Evolutionary conservation across 805 yeast species (phyloP).

Genomic region (Kuraishia borneana): DNA sequence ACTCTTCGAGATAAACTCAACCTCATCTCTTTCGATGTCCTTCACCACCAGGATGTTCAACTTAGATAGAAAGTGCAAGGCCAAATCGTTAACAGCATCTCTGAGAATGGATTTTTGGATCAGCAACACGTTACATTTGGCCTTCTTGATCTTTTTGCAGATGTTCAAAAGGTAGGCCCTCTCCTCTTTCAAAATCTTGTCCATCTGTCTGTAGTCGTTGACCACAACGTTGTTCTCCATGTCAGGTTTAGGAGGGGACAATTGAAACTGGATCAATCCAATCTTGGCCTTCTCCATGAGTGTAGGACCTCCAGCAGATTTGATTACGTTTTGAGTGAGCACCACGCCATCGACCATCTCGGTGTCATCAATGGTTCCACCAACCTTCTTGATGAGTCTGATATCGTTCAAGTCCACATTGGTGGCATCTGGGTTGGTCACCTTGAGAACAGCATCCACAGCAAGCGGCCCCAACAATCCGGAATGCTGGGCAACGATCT

Average conservation of each 20-base stretch:
- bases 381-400: slow-evolving; percentile 84
- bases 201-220: slow-evolving; percentile 98
- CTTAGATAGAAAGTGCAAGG: slow-evolving; percentile 89
- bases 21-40: slow-evolving; percentile 93
- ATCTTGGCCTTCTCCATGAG: slow-evolving; percentile 89
- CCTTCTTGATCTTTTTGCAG: slow-evolving; percentile 92
- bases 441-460: slow-evolving; percentile 84
- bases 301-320: slow-evolving; percentile 89
- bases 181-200: slow-evolving; percentile 94
- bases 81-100: slow-evolving; percentile 90
- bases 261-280: slow-evolving; percentile 85
- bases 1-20: slow-evolving; percentile 78
- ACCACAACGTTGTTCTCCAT: slow-evolving; percentile 97
- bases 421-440: slow-evolving; percentile 40
- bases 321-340: slow-evolving; percentile 80
- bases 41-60: slow-evolving; percentile 88
- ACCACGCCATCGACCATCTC: slow-evolving; percentile 90
- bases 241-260: slow-evolving; percentile 95
- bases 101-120: slow-evolving; percentile 89
- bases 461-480: slow-evolving; percentile 82
- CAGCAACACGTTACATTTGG: slow-evolving; percentile 86
- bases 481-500: slow-evolving; percentile 90
- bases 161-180: slow-evolving; percentile 89
- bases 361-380: slow-evolving; percentile 97
- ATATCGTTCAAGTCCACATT: slow-evolving; percentile 83